Conservation (phyloP, 441 rosid genomes). For the Croton setiger region DNA sequence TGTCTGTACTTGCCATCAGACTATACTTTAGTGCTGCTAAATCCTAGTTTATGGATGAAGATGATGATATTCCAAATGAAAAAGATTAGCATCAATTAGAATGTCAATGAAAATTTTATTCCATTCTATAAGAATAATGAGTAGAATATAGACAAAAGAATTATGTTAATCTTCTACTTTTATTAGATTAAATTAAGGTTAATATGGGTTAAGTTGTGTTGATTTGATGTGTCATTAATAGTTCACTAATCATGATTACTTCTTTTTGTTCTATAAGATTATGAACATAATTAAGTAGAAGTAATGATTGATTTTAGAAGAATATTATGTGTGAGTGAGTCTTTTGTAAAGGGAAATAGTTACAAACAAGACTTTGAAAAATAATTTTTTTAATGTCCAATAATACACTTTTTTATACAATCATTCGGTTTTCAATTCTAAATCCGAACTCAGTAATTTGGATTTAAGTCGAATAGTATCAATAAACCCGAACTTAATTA, state of each 20-base stretch:
- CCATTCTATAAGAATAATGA: background rate
- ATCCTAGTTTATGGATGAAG: too few relatives aligned
- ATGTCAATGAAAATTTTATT: background rate
- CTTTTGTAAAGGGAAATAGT: background rate
- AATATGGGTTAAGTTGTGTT: background rate
- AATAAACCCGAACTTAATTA: too few relatives aligned
- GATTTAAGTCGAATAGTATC: too few relatives aligned
- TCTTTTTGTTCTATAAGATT: background rate
- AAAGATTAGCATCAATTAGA: too few relatives aligned
- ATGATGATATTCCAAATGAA: too few relatives aligned
- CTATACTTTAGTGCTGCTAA: too few relatives aligned
- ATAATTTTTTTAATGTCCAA: too few relatives aligned
- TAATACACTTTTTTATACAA: too few relatives aligned
- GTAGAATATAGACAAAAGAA: background rate
- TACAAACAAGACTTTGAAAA: conserved; percentile 17
- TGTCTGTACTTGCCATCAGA: too few relatives aligned
- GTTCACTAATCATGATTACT: background rate
- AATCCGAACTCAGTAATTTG: too few relatives aligned
- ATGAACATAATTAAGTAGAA: conserved; percentile 1
- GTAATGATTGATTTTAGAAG: conserved; percentile 6
- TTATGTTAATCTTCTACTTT: background rate
- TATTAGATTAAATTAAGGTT: background rate
- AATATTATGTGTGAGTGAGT: conserved; percentile 1
- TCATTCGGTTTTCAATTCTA: too few relatives aligned
- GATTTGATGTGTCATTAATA: background rate